A percentile compares a stretch with the other conserved stretches of the same genome.
Conservation (phyloP, 192 early-diverging fungal species). For the Pecoramyces ruminantium region DNA sequence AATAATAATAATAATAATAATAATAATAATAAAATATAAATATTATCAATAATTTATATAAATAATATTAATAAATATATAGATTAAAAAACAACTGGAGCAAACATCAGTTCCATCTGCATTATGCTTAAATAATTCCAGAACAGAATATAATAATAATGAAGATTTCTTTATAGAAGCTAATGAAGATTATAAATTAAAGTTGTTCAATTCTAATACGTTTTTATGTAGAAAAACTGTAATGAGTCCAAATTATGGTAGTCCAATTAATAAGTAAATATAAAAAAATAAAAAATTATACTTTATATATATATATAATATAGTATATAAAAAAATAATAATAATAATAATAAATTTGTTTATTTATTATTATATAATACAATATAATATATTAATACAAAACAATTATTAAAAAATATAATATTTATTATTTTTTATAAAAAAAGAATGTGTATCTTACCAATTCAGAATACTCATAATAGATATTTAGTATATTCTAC, state of each 20-base stretch:
- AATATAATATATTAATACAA: too few relatives aligned
- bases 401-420: too few relatives aligned
- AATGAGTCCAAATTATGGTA: constrained; percentile 33
- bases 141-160: not conserved
- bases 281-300: too few relatives aligned
- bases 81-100: not conserved
- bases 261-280: constrained; percentile 1
- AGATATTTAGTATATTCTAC: constrained; percentile 20
- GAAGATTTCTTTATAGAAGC: not conserved
- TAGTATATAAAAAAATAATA: too few relatives aligned
- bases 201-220: not conserved
- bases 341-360: too few relatives aligned
- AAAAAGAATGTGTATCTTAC: not conserved
- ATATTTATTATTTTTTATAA: too few relatives aligned
- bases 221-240: constrained; percentile 28
- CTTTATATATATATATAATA: too few relatives aligned
- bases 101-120: not conserved
- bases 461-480: constrained; percentile 1
- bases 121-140: not conserved
- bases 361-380: too few relatives aligned
- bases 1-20: not conserved
- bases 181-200: not conserved
- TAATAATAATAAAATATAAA: not conserved
- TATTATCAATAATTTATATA: too few relatives aligned
- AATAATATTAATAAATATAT: too few relatives aligned